phyloP scores from a whole-genome alignment of 2,329 filamentous ascomycete species.

The Ophiocordyceps robertsii region DNA sequence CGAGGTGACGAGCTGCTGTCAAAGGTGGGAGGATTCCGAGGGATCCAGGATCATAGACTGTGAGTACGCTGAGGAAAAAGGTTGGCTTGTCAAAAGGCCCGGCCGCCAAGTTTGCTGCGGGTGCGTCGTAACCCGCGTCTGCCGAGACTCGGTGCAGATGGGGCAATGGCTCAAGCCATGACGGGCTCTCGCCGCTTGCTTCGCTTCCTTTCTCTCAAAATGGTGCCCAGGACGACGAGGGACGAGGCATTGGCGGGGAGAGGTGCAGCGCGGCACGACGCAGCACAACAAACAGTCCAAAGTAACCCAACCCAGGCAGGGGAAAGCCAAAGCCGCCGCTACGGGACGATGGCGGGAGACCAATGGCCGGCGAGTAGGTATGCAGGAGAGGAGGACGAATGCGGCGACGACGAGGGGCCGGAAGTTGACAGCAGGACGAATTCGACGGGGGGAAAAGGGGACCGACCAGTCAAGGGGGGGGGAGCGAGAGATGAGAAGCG shows the following conservation, averaged over 20 bases:
- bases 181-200: neutral
- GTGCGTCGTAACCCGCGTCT: neutral
- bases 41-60: neutral
- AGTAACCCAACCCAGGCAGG: neutral
- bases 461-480: neutral
- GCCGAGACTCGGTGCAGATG: neutral
- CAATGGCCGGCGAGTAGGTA: neutral
- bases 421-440: neutral
- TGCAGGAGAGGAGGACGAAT: neutral
- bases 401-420: neutral
- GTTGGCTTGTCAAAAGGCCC: neutral
- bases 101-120: neutral
- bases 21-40: neutral
- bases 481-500: neutral
- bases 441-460: neutral
- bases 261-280: neutral
- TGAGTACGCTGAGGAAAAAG: neutral
- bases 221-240: neutral
- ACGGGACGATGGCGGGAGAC: neutral
- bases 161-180: neutral
- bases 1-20: neutral
- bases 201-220: neutral
- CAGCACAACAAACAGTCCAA: neutral
- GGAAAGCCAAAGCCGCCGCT: neutral
- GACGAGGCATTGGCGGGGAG: neutral